Percentiles rank a stretch among this genome's conserved stretches.
phyloP scores from a whole-genome alignment of 2,329 filamentous ascomycete genomes.

The Tolypocladium cylindrosporum region DNA sequence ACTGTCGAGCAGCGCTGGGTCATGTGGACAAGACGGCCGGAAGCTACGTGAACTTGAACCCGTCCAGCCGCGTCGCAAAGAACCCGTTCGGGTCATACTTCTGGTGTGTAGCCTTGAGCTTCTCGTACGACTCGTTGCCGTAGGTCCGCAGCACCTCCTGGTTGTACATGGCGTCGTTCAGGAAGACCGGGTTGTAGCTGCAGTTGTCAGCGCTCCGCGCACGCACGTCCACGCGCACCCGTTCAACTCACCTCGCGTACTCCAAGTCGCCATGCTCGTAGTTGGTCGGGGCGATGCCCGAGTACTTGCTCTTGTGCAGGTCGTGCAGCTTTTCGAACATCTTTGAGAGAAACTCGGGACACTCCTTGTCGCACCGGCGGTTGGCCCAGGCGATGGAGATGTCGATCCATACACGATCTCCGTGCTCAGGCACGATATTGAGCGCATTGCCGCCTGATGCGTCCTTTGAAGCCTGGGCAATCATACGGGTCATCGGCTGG shows the following conservation, averaged over 20 bases:
- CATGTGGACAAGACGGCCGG: not conserved
- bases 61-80: constrained; percentile 5
- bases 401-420: constrained; percentile 19
- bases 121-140: constrained; percentile 4
- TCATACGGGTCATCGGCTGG: constrained; percentile 9
- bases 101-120: constrained; percentile 5
- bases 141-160: constrained; percentile 11
- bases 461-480: constrained; percentile 7
- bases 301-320: constrained; percentile 6
- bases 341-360: constrained; percentile 4
- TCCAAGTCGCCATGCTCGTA: constrained; percentile 9
- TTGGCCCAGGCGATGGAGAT: constrained; percentile 18
- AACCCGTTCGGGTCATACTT: constrained; percentile 8
- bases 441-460: constrained; percentile 13
- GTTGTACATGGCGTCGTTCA: constrained; percentile 11
- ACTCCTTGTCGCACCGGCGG: constrained; percentile 8
- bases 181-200: constrained; percentile 14
- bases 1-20: not conserved
- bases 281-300: constrained; percentile 10
- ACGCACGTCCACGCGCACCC: not conserved
- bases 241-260: constrained; percentile 6
- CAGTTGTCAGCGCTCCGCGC: not conserved
- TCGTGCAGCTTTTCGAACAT: constrained; percentile 5
- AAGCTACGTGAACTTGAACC: constrained; percentile 2
- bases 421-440: constrained; percentile 11